Evolutionary conservation across 257 asterid species (phyloP).

Genomic region (Gentiana macrophylla): DNA sequence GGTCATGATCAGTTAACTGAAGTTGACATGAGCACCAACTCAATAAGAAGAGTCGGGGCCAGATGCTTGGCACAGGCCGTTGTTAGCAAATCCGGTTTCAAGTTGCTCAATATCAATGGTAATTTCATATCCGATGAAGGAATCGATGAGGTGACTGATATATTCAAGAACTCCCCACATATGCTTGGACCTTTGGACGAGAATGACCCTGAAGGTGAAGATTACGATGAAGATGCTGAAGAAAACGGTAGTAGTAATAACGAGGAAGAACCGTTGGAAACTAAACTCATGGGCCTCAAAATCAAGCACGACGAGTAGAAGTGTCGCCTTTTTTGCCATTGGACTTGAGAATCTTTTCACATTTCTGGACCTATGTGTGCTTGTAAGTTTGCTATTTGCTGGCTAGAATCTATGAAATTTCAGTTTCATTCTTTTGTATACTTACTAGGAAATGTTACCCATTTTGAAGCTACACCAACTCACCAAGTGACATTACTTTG

Average conservation of each 20-base stretch:
- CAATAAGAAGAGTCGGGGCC: constrained; percentile 87
- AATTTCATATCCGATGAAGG: constrained; percentile 95
- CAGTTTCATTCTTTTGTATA: no score
- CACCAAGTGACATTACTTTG: no score
- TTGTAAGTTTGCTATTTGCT: no score
- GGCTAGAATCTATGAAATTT: no score
- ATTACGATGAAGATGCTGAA: constrained; percentile 56
- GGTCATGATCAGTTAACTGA: constrained; percentile 71
- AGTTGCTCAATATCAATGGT: constrained; percentile 60
- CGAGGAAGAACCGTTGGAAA: constrained; percentile 49
- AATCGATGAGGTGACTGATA: constrained; percentile 68
- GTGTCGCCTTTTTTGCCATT: not conserved
- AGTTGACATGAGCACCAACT: constrained; percentile 62
- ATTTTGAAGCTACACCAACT: no score
- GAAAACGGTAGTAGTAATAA: constrained; percentile 33
- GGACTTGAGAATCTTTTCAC: no score
- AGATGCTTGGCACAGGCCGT: constrained; percentile 78
- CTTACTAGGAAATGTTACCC: no score
- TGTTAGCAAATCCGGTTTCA: constrained; percentile 50
- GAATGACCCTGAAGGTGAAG: constrained; percentile 95
- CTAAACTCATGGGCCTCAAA: constrained; percentile 68
- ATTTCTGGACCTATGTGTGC: no score
- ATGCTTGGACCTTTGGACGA: constrained; percentile 82
- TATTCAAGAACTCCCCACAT: constrained; percentile 50
- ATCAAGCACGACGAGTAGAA: constrained; percentile 49